Percentiles rank a stretch among this genome's conserved stretches.
phyloP scores from a whole-genome alignment of 352 stramenopile genomes.

The Pythium monospermum region DNA sequence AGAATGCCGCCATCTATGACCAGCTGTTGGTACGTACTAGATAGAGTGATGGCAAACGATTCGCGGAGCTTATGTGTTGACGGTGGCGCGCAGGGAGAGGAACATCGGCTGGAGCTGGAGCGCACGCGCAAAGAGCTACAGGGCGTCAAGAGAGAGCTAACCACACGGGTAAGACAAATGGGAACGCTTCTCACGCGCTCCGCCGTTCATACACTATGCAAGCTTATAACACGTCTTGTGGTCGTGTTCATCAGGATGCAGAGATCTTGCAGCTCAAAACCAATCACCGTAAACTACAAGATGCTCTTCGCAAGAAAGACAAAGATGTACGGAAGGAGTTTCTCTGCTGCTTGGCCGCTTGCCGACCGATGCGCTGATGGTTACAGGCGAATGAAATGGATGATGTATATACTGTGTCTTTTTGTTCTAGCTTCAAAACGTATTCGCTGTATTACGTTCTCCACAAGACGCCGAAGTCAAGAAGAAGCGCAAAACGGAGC shows the following conservation, averaged over 20 bases:
- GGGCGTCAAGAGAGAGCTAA: constrained; percentile 33
- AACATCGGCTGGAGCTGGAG: constrained; percentile 51
- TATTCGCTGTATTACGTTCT: constrained; percentile 50
- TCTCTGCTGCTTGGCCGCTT: not conserved
- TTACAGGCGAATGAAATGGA: not conserved
- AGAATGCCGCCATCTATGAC: constrained; percentile 8
- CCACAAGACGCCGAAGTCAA: constrained; percentile 59
- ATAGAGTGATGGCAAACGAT: not conserved
- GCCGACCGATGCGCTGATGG: not conserved
- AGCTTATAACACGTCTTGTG: not conserved
- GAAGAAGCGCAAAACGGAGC: constrained; percentile 50
- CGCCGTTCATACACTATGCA: not conserved
- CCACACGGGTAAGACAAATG: constrained; percentile 21
- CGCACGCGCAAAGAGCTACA: constrained; percentile 50
- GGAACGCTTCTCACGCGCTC: not conserved
- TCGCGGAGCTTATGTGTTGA: not conserved
- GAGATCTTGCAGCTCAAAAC: constrained; percentile 59
- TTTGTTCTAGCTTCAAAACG: constrained; percentile 39
- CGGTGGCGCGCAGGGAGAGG: constrained; percentile 30
- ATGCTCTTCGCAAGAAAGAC: constrained; percentile 58
- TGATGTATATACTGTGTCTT: not conserved
- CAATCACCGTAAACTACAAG: constrained; percentile 43
- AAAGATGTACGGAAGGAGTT: constrained; percentile 36
- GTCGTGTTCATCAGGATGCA: constrained; percentile 28
- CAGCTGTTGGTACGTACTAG: constrained; percentile 12